Evolutionary conservation across 1,284 basidiomycete genomes (phyloP).

Genomic region (Cryptococcus sp.): DNA sequence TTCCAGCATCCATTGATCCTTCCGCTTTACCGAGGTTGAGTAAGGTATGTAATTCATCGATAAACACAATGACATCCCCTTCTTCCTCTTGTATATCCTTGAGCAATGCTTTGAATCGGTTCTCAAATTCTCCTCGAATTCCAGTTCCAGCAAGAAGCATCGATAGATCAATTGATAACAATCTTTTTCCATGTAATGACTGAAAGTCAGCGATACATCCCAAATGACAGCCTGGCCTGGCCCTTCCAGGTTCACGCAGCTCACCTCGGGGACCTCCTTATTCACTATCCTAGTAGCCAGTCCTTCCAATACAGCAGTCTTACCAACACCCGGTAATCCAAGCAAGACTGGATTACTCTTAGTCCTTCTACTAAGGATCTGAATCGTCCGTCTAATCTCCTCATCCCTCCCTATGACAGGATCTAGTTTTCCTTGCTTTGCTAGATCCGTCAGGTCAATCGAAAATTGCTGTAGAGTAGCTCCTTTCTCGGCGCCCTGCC

Average conservation of each 20-base stretch:
- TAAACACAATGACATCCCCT: constrained; percentile 67
- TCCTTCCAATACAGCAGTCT: constrained; percentile 87
- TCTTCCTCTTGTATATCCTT: constrained; percentile 82
- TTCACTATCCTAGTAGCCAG: constrained; percentile 81
- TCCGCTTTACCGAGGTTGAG: constrained; percentile 80
- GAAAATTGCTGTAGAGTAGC: constrained; percentile 80
- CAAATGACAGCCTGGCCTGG: constrained; percentile 58
- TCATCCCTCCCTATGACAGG: constrained; percentile 86
- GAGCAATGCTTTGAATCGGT: constrained; percentile 81
- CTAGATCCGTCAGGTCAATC: constrained; percentile 77
- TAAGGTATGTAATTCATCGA: constrained; percentile 71
- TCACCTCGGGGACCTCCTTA: constrained; percentile 84
- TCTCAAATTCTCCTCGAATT: constrained; percentile 85
- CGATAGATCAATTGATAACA: constrained; percentile 75
- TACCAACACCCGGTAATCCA: constrained; percentile 70
- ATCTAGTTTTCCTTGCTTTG: constrained; percentile 77
- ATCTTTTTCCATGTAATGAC: constrained; percentile 75
- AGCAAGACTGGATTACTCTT: constrained; percentile 78
- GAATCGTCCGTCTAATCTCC: constrained; percentile 85
- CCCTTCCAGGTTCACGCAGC: constrained; percentile 15
- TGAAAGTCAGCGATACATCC: no score
- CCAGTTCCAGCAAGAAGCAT: constrained; percentile 81
- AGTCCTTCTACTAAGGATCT: constrained; percentile 63
- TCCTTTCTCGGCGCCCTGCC: constrained; percentile 59
- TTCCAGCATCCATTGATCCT: constrained; percentile 84